phyloP scores from a whole-genome alignment of 192 early-diverging fungal genomes.

The Coemansia sp. region DNA sequence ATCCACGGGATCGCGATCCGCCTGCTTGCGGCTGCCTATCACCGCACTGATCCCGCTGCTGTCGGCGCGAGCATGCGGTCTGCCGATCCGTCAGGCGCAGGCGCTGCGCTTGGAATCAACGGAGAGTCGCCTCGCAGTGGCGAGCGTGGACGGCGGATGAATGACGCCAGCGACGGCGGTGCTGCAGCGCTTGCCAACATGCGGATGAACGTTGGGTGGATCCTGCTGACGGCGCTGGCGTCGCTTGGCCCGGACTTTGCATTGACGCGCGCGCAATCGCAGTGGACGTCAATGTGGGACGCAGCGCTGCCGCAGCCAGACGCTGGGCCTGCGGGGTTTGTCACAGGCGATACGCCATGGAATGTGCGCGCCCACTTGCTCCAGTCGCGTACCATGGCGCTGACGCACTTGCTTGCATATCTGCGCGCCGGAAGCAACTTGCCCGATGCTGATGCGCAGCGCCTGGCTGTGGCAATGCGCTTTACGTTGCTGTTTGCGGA shows the following conservation, averaged over 20 bases:
- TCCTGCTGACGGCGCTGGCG: slow-evolving; percentile 25
- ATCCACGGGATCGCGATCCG: slow-evolving; percentile 76
- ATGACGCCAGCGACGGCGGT: neutral
- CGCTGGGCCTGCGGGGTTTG: slow-evolving; percentile 17
- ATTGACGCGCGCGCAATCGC: neutral
- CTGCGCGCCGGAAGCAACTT: slow-evolving; percentile 4
- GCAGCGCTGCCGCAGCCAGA: slow-evolving; percentile 27
- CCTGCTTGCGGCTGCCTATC: slow-evolving; percentile 62
- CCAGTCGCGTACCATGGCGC: slow-evolving; percentile 29
- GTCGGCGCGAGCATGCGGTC: neutral
- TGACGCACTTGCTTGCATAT: slow-evolving; percentile 25
- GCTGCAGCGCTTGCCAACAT: slow-evolving; percentile 19
- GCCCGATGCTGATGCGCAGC: neutral
- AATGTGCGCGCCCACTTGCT: slow-evolving; percentile 20
- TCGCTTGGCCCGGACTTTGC: slow-evolving; percentile 13
- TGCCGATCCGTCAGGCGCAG: slow-evolving; percentile 13
- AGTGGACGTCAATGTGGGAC: slow-evolving; percentile 36
- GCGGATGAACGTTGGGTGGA: slow-evolving; percentile 41
- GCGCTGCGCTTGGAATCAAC: slow-evolving; percentile 2
- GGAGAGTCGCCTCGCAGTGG: neutral
- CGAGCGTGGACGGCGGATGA: neutral
- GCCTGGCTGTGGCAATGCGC: slow-evolving; percentile 10
- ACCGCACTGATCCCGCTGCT: slow-evolving; percentile 21
- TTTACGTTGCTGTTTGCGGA: slow-evolving; percentile 42
- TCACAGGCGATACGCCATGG: slow-evolving; percentile 33